Base-by-base conservation (phyloP, 1,284 basidiomycete species). In the Agaricales sp. region DNA sequence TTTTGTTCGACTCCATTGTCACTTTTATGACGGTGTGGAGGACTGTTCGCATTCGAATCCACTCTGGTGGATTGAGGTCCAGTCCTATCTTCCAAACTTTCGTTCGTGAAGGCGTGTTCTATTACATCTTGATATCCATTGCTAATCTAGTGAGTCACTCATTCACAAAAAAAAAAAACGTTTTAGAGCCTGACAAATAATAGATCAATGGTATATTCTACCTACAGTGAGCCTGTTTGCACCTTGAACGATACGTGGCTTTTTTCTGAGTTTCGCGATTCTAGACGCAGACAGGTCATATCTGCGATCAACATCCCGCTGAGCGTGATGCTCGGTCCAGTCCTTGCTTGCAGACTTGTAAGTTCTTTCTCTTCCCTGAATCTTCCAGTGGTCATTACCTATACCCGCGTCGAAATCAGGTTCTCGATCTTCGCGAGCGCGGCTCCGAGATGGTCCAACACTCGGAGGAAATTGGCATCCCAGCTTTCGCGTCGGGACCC, bases 251-350 rank as follows among this genome's bases (percentile, higher is more conserved):
- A 18, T 43, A 6, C 12, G 16, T 8, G 39, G 16, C 39, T 41
- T 8, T 41, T 35, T 56, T 41, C 48, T 55, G 43, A 55, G 38
- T 38, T 52, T 49, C 49, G 39, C 48, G 50, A 51, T 51, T 41
- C 50, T 51, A 87, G 84, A 67, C 85, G 83, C 47, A 82, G 80
- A 49, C 81, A 84, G 63, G 80, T 77, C 21, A 87, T 88, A 55
- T 87, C 85, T 14, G 86, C 85, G n/a, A 80, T 88, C 56, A 85
- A 85, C 57, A 87, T 88, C 54, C 85, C 85, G n/a, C 68, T 88
- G 53, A 87, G 84, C 57, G 80, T 88, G n/a, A 86, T 87, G 83
- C 72, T 88, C 57, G 79, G 77, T n/a, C 85, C 86, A 19, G 64
- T 88, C 21, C 73, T 88, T 21, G 84, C 85, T 2, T 87, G 85